phyloP scores from a whole-genome alignment of 345 rosid species.

The Citrus reticulata region DNA sequence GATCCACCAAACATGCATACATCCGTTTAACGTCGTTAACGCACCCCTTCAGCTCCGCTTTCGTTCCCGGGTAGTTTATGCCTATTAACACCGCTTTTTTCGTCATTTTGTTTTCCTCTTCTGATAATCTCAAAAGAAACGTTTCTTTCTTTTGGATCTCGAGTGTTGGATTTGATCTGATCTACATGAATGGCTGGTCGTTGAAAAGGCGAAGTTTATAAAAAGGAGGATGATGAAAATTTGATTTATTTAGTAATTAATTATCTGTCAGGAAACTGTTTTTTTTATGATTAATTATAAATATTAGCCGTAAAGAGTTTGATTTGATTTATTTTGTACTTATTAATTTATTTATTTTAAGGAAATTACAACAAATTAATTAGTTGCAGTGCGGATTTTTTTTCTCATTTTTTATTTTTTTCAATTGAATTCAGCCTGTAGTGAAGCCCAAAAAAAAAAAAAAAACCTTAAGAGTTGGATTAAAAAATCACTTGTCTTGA shows the following conservation, averaged over 20 bases:
- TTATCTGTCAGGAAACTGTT: background rate
- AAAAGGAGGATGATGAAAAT: background rate
- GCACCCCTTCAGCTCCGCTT: constrained; percentile 89
- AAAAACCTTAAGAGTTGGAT: no score
- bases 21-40: constrained; percentile 75
- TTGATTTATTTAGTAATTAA: background rate
- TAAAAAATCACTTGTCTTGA: no score
- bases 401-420: no score
- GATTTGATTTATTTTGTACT: no score
- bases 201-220: background rate
- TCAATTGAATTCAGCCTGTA: no score
- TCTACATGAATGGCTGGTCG: background rate
- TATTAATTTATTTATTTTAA: no score
- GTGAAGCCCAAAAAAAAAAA: no score
- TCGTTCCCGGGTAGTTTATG: constrained; percentile 74
- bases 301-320: background rate
- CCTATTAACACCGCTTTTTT: constrained; percentile 85
- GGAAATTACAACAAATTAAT: no score
- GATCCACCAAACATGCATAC: constrained; percentile 55
- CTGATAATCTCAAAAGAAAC: background rate
- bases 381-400: no score
- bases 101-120: constrained; percentile 31
- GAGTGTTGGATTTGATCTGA: background rate
- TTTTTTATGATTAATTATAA: background rate
- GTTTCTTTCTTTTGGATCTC: background rate